phyloP scores from a whole-genome alignment of 352 stramenopile species.

The Blastocystis sp. region DNA sequence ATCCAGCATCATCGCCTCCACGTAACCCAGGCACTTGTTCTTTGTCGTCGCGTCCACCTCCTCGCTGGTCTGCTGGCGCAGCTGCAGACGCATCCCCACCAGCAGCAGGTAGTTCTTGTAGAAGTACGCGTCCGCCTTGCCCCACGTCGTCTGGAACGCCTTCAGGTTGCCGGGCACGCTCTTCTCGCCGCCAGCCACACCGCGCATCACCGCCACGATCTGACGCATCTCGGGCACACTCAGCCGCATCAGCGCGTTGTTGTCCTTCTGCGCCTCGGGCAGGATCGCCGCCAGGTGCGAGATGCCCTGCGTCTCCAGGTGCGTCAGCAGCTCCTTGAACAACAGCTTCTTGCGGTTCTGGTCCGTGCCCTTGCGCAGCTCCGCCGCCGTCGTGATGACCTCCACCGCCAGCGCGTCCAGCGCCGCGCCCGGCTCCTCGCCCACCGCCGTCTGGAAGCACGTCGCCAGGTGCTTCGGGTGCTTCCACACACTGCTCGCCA shows the following conservation, averaged over 20 bases:
- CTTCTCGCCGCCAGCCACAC: not conserved
- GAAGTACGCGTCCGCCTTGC: constrained; percentile 51
- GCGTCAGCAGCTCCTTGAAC: constrained; percentile 23
- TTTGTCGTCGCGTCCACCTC: constrained; percentile 20
- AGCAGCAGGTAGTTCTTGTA: constrained; percentile 64
- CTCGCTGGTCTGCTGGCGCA: constrained; percentile 36
- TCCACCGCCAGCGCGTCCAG: constrained; percentile 39
- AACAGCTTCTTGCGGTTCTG: constrained; percentile 29
- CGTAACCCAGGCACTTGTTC: constrained; percentile 22
- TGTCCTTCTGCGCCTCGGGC: constrained; percentile 22
- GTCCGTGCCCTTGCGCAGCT: constrained; percentile 38
- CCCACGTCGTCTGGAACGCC: constrained; percentile 4
- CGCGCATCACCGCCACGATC: not conserved
- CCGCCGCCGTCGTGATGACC: constrained; percentile 42
- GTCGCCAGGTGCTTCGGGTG: not conserved
- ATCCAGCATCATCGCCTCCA: constrained; percentile 47
- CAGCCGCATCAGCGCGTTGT: constrained; percentile 34
- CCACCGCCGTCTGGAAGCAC: not conserved
- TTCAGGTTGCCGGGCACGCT: not conserved
- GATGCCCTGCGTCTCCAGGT: constrained; percentile 39
- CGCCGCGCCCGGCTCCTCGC: constrained; percentile 10
- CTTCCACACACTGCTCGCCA: not conserved
- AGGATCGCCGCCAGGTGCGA: not conserved
- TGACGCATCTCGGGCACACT: constrained; percentile 43
- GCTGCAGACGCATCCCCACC: constrained; percentile 10